Conservation (phyloP, 805 yeast species). For the Yamadazyma insecticola region DNA sequence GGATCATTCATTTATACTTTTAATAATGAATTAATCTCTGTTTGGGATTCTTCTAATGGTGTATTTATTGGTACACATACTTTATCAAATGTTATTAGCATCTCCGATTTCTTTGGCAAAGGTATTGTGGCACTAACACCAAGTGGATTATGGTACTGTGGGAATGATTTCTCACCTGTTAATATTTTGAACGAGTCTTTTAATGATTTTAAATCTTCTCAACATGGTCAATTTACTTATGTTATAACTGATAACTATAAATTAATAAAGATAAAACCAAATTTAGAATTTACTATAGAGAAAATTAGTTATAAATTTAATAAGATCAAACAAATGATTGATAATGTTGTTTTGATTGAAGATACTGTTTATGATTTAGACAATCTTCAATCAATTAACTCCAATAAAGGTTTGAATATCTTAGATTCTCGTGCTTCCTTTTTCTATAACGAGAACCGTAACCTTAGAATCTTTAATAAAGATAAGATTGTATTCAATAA, state of each 20-base stretch:
- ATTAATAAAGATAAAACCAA: constrained; percentile 2
- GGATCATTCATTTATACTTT: constrained; percentile 1
- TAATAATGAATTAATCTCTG: constrained; percentile 1
- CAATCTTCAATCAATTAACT: constrained; percentile 1
- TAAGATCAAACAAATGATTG: constrained; percentile 63
- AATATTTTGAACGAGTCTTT: too few species aligned
- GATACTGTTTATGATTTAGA: constrained; percentile 33
- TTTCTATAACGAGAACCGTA: constrained; percentile 1
- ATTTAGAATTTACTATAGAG: neutral
- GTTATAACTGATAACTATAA: constrained; percentile 5
- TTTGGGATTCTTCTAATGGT: constrained; percentile 6
- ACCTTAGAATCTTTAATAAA: constrained; percentile 5
- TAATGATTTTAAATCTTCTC: constrained; percentile 5
- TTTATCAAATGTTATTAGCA: too few species aligned
- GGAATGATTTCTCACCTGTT: too few species aligned
- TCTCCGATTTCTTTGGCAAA: too few species aligned
- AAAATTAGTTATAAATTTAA: constrained; percentile 3
- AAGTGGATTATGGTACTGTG: too few species aligned
- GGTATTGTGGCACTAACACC: too few species aligned
- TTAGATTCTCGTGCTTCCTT: constrained; percentile 6
- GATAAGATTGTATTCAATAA: constrained; percentile 7
- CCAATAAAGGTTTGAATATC: constrained; percentile 2
- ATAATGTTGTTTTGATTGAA: constrained; percentile 65
- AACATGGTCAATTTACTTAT: constrained; percentile 2
- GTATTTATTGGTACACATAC: too few species aligned